Conservation (phyloP, 2,329 filamentous ascomycete genomes). For the Leptographium lundbergii region DNA sequence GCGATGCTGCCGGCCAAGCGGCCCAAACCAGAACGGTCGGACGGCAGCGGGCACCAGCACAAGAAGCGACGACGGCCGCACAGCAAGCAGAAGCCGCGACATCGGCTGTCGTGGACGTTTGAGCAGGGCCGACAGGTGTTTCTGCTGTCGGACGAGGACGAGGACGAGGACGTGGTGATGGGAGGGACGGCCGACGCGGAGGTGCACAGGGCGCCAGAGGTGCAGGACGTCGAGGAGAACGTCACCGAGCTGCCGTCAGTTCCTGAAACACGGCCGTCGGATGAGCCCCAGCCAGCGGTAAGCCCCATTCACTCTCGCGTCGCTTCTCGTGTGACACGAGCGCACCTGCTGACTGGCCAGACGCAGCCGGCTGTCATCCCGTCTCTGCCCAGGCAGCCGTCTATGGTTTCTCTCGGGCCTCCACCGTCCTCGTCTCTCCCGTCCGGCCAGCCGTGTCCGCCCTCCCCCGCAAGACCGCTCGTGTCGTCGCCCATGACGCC, state of each 20-base stretch:
- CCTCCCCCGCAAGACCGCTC: background rate
- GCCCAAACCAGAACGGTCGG: background rate
- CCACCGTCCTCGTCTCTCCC: background rate
- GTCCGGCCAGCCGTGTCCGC: background rate
- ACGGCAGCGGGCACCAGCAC: background rate
- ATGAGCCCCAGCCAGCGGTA: background rate
- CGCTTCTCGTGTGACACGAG: background rate
- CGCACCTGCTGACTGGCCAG: background rate
- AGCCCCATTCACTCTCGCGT: background rate
- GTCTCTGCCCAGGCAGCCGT: background rate
- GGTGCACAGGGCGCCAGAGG: background rate
- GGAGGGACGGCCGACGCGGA: background rate
- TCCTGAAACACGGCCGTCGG: too few relatives aligned
- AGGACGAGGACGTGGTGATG: conserved; percentile 1
- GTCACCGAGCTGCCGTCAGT: too few relatives aligned
- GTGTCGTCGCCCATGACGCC: background rate
- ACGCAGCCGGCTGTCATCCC: background rate
- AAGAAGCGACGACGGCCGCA: background rate
- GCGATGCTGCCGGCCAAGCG: background rate
- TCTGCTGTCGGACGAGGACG: conserved; percentile 6
- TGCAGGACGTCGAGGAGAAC: background rate
- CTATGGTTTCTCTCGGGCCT: background rate
- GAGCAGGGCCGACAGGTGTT: conserved; percentile 1
- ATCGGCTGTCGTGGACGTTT: background rate
- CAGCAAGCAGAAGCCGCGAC: background rate